These are phyloP conservation scores for Nigrospora osmanthi DNA, from an alignment of 2,329 filamentous ascomycete genomes.

Conservation along the genomic window DNA sequence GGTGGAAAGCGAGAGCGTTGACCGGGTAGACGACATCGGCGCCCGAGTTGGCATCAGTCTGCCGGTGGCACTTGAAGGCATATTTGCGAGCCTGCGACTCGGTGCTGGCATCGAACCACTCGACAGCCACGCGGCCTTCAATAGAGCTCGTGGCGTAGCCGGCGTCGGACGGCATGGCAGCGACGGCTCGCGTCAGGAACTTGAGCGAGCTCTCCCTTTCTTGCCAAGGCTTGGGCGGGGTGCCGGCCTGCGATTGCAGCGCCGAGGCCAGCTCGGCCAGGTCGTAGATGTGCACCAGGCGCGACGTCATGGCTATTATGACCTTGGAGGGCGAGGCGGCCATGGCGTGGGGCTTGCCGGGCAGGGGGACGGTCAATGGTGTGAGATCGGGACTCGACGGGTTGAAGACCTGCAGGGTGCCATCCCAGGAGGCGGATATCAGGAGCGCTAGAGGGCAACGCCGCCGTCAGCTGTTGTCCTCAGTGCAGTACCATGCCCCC, in stretches of 20 bases:
- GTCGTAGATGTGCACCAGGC: slow-evolving; percentile 93
- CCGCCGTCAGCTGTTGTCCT: no score
- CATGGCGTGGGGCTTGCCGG: slow-evolving; percentile 83
- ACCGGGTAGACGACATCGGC: slow-evolving; percentile 86
- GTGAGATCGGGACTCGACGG: slow-evolving; percentile 40
- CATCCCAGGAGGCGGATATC: slow-evolving; percentile 90
- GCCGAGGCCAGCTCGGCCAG: slow-evolving; percentile 57
- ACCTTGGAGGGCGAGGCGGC: slow-evolving; percentile 71
- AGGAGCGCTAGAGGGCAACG: slow-evolving; percentile 50
- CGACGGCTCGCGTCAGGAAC: slow-evolving; percentile 88
- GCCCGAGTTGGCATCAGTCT: slow-evolving; percentile 51
- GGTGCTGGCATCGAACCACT: slow-evolving; percentile 89
- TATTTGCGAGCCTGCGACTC: slow-evolving; percentile 91
- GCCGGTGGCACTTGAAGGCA: slow-evolving; percentile 96
- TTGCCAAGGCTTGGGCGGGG: slow-evolving; percentile 70
- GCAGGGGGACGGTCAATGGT: slow-evolving; percentile 62
- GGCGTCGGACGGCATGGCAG: slow-evolving; percentile 93
- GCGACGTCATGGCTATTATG: slow-evolving; percentile 91
- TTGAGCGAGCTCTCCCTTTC: slow-evolving; percentile 88
- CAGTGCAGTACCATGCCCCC: no score
- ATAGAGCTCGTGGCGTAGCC: slow-evolving; percentile 91
- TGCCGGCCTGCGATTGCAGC: slow-evolving; percentile 40
- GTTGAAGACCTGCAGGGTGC: slow-evolving; percentile 78
- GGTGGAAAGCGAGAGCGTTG: slow-evolving; percentile 84
- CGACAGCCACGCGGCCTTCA: slow-evolving; percentile 90